Conservation (phyloP, 2,329 filamentous ascomycete genomes). For the Exophiala oligosperma region DNA sequence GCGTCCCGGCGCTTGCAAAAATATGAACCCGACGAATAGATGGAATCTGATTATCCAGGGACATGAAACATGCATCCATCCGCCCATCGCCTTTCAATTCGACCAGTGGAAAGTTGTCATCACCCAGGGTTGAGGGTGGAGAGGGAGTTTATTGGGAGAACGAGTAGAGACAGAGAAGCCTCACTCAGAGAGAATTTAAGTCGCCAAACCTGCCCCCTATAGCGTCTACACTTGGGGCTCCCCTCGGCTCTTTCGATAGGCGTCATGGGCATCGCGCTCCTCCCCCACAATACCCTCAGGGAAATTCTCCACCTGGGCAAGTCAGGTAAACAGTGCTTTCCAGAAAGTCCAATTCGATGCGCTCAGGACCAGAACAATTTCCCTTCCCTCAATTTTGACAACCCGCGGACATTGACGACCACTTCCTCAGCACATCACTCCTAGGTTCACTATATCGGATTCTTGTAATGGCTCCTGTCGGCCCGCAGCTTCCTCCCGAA, state of each 20-base stretch:
- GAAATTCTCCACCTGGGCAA: background rate
- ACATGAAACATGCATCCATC: constrained; percentile 12
- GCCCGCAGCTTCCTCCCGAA: constrained; percentile 37
- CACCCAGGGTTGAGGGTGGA: no score
- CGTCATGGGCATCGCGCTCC: background rate
- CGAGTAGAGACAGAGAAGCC: no score
- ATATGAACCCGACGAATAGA: constrained; percentile 5
- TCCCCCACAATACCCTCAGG: background rate
- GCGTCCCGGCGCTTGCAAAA: constrained; percentile 21
- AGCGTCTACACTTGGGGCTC: no score
- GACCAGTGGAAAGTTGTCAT: background rate
- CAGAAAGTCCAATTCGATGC: no score
- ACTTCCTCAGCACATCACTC: no score
- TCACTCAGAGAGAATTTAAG: no score
- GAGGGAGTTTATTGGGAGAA: no score
- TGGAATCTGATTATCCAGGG: background rate
- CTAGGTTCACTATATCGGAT: no score
- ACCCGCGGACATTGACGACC: no score
- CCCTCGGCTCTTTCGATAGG: background rate
- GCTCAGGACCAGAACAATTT: no score
- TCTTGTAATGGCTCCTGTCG: constrained; percentile 31
- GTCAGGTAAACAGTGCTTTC: background rate
- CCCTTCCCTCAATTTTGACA: no score
- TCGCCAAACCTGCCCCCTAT: background rate
- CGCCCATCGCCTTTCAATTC: background rate